phyloP scores from a whole-genome alignment of 1,284 basidiomycete genomes.

The Inonotus obliquus region DNA sequence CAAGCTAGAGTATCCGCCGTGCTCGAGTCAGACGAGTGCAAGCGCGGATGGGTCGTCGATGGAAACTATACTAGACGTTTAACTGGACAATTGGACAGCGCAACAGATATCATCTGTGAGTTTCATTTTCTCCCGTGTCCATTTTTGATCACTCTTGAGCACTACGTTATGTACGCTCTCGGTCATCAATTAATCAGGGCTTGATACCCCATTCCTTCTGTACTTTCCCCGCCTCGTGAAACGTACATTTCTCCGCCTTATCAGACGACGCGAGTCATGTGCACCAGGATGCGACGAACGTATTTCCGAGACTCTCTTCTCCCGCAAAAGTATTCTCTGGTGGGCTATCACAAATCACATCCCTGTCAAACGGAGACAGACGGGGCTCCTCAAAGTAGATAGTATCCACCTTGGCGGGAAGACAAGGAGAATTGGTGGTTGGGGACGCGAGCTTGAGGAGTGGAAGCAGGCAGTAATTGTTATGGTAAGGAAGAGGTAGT shows the following conservation, averaged over 20 bases:
- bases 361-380: constrained; percentile 24
- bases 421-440: constrained; percentile 44
- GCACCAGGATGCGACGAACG: constrained; percentile 50
- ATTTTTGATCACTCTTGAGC: neutral
- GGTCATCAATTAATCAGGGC: constrained; percentile 37
- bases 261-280: constrained; percentile 38
- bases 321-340: constrained; percentile 52
- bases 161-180: neutral
- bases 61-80: constrained; percentile 36
- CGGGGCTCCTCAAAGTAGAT: constrained; percentile 28
- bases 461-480: constrained; percentile 35
- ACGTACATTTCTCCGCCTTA: constrained; percentile 48
- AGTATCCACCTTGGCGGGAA: constrained; percentile 30
- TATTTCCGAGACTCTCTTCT: constrained; percentile 40
- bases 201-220: constrained; percentile 54
- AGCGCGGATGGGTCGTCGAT: constrained; percentile 47
- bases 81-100: constrained; percentile 31
- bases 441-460: constrained; percentile 30
- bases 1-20: constrained; percentile 29
- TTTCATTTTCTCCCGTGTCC: neutral
- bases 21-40: constrained; percentile 24
- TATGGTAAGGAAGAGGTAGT: constrained; percentile 24
- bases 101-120: constrained; percentile 61
- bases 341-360: constrained; percentile 48
- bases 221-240: constrained; percentile 53